Evolutionary conservation across 2,329 filamentous ascomycete species (phyloP).

Genomic region (Geosmithia putterillii): DNA sequence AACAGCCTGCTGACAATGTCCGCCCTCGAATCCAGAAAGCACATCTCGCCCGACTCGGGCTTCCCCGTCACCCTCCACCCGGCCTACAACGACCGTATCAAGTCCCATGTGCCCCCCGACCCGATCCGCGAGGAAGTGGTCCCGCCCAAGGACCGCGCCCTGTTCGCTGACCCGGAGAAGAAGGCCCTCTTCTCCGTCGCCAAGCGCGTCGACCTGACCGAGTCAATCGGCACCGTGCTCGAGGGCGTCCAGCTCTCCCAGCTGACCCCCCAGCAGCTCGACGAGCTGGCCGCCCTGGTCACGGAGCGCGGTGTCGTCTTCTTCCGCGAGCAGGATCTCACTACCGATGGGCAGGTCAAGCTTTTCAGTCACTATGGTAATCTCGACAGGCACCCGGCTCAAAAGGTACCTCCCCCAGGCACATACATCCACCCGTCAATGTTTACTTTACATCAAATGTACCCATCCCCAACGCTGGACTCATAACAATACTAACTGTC

Average conservation of each 20-base stretch:
- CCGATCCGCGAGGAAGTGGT: constrained; percentile 13
- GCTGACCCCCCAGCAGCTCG: constrained; percentile 28
- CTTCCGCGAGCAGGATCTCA: constrained; percentile 65
- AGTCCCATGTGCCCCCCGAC: constrained; percentile 24
- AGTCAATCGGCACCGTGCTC: constrained; percentile 20
- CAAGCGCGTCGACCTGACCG: constrained; percentile 25
- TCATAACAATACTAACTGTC: neutral
- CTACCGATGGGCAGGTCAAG: constrained; percentile 22
- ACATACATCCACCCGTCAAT: neutral
- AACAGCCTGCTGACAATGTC: too few species aligned
- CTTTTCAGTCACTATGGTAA: constrained; percentile 55
- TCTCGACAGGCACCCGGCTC: constrained; percentile 54
- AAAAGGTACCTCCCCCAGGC: constrained; percentile 14
- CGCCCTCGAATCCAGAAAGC: constrained; percentile 27
- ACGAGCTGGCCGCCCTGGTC: constrained; percentile 60
- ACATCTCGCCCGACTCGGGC: constrained; percentile 35
- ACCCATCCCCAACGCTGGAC: too few species aligned
- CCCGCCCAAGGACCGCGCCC: constrained; percentile 16
- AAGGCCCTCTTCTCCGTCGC: constrained; percentile 25
- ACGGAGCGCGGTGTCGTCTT: constrained; percentile 67
- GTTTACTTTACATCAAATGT: neutral
- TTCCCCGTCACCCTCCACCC: constrained; percentile 32
- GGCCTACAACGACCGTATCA: constrained; percentile 32
- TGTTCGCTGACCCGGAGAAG: constrained; percentile 30
- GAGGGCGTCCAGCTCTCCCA: constrained; percentile 29